Base-by-base conservation (phyloP, 2,329 filamentous ascomycete genomes). In the Myriosclerotinia curreyana region DNA sequence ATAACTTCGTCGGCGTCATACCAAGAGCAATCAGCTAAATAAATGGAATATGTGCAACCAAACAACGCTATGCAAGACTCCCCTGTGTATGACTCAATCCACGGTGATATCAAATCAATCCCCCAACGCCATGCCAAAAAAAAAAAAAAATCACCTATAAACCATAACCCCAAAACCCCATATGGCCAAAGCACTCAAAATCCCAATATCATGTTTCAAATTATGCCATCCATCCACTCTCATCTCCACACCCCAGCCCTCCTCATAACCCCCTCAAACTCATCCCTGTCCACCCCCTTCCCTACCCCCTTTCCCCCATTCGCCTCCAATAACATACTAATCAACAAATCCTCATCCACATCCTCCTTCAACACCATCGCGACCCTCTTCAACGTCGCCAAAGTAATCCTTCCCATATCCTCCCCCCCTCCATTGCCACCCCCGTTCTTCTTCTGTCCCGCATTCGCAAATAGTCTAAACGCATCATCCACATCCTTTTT, bases 251-350 rank as follows among this genome's bases (percentile, higher is more conserved):
- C 68, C 38, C 72, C 72, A 20, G 72, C 72, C 64, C 72, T 70
- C 61, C 70, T 71, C 72, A 74, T 69, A 3, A 74, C 69, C 4
- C 58, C 66, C 66, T 73, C 71, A 69, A 73, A 72, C 46, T 97
- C 91, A 60, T 90, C 87, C 73, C 87, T 80, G 49, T 81, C 85
- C 12, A 96, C 94, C 9, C 90, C 91, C 64, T 80, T 83, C 46
- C 81, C 84, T 14, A 90, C 83, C 20, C 89, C 88, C 5, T 83
- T 86, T 1, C 91, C 92, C 3, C 90, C 91, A 76, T 96, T 97
- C 56, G 94, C 95, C 80, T 98, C 94, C 56, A 92, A 79, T 65
- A 99, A 89, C 95, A 99, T 99, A 79, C 97, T 92, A 78, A 85
- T 86, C 73, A 99, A 79, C 73, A 96, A 77, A 56, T 91, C 88